Evolutionary conservation across 202 grass and related monocot genomes (phyloP), one percentile per base, ranked within the genome.

Genomic region (Elaeis oleifera): DNA sequence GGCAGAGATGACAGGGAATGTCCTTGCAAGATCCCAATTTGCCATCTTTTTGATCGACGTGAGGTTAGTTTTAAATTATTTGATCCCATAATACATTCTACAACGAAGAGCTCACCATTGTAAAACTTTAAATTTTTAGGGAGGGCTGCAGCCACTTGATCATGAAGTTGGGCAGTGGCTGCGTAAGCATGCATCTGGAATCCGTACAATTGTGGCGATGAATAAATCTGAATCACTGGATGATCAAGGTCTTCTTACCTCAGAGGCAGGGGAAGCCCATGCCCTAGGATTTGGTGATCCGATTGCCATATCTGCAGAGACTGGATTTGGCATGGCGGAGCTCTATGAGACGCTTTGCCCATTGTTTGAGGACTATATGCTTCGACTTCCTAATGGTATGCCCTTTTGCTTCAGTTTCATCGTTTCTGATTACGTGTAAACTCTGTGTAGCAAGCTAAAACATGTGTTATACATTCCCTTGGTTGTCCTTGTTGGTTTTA

Each of bases 41-140:
- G 87, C 92, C 32, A 88, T 97, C 64, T 91, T 97, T 79, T 79
- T 97, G 81, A 91, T 97, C 71, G 92, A 96, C 81, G 84, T 96
- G 66, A 90, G 91, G 91, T 96, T 78, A 59, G 79, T 65, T 48
- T 69, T 59, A 18, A 6, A 32, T 62, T 51, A 48, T 66, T 50
- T 59, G 36, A 55, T 59, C 49, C n/a, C 48, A 50, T 20, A 23
- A 13, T 44, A 2, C 23, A 44, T 44, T 2, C 36, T 44, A 44
- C 36, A 3, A 31, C 6, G 28, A 31, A 31, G 5, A 31, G 5
- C 5, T 31, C 28, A 31, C 28, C 5, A 31, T 6, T 31, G 28
- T 6, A 31, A 31, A 31, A 31, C 5, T 31, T 31, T 76, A 6
- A 66, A 39, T 76, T 60, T 78, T 54, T 53, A 97, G 92, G 81